These are phyloP conservation scores for Talaromyces trachyspermus DNA, from an alignment of 495 filamentous ascomycete genomes.

Conservation along the genomic window DNA sequence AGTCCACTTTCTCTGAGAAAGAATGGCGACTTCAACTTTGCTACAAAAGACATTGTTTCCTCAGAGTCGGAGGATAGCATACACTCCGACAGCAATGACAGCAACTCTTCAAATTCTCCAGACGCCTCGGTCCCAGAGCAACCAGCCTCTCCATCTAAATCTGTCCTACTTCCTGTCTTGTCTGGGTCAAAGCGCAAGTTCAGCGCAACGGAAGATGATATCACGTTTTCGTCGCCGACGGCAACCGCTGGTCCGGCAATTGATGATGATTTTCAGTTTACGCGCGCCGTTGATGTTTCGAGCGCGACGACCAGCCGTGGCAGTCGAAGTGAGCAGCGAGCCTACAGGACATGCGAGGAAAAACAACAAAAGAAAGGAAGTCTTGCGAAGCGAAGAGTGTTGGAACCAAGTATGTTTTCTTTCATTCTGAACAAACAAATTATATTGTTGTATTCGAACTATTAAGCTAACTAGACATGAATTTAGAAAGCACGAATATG, in stretches of 20 bases:
- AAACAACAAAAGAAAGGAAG: slow-evolving; percentile 9
- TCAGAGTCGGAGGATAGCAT: not conserved
- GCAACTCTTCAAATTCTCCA: not conserved
- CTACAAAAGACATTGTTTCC: not conserved
- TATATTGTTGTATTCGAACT: not conserved
- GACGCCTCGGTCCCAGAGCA: not conserved
- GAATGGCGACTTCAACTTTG: not conserved
- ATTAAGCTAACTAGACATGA: slow-evolving; percentile 17
- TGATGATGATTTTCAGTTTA: slow-evolving; percentile 45
- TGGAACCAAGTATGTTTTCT: slow-evolving; percentile 58
- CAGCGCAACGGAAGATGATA: slow-evolving; percentile 45
- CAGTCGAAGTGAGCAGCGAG: slow-evolving; percentile 15
- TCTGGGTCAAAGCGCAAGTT: slow-evolving; percentile 58
- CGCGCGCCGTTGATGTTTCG: slow-evolving; percentile 17
- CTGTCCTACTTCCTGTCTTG: slow-evolving; percentile 18
- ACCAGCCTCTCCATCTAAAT: not conserved
- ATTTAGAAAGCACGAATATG: slow-evolving; percentile 47
- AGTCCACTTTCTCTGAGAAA: not conserved
- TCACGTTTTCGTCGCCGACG: slow-evolving; percentile 11
- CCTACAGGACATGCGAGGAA: not conserved
- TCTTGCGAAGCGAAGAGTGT: slow-evolving; percentile 39
- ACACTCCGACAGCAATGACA: not conserved
- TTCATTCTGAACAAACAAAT: not conserved
- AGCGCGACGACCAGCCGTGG: slow-evolving; percentile 10
- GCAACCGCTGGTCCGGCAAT: slow-evolving; percentile 22